Evolutionary conservation across 768 basidiomycete species (phyloP), one percentile per base, ranked within the genome.

Genomic region (Wakefieldia striispora): DNA sequence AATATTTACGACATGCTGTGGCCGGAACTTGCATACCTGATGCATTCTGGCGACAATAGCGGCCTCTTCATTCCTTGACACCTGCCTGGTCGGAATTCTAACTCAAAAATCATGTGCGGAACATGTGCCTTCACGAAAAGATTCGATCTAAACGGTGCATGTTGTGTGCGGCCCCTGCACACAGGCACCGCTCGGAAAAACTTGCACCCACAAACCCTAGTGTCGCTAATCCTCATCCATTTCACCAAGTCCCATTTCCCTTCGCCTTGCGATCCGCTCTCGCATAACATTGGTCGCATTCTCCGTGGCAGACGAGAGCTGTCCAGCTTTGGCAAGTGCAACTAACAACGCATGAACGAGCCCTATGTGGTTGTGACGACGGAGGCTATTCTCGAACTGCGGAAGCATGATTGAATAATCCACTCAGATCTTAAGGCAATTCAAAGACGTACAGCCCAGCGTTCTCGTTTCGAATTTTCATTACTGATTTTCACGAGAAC

Each of bases 351-450:
- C 83, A 62, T 92, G 86, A 6, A 84, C 82, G 19, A 93, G 73
- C 29, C 93, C 89, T 40, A 93, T 77, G 65, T 93, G 88, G 58
- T 95, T 95, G 61, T 95, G 92, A 58, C 84, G 76, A 35, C 92
- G 82, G 34, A 93, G 74, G 54, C 86, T 84, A 70, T 95, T 94
- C 70, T 94, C 90, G 54, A 93, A 91, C 88, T 92, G 58, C 14
- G 40, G 44, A 56, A 43, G 53, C n/a, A 47, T 45, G 29, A 23
- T 50, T 50, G 24, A 44, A 36, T 45, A 40, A 49, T n/a, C 14
- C 17, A 20, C 23, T 31, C 20, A 40, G 7, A 43, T 44, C 17
- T 3, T 14, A 24, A 10, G 45, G 51, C 26, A 42, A 17, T 26
- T 40, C 23, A 44, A 50, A 24, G 23, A 79, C 88, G 71, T 64